Evolutionary conservation across 2,329 filamentous ascomycete genomes (phyloP).

Genomic region (Endoconidiophora polonica): DNA sequence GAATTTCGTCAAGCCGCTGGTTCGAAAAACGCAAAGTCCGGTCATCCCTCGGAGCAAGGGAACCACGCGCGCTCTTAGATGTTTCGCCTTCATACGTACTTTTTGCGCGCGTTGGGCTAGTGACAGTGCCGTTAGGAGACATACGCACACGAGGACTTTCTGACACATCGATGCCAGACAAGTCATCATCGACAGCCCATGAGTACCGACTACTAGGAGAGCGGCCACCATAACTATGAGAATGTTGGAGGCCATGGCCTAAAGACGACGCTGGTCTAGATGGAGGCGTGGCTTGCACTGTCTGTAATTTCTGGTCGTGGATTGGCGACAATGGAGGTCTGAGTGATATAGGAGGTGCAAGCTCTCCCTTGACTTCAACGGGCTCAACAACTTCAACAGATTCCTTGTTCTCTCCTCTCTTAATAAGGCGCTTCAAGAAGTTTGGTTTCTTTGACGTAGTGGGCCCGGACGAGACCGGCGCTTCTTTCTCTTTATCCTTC

Average conservation of each 20-base stretch:
- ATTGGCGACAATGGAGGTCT: conserved; percentile 1
- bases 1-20: conserved; percentile 22
- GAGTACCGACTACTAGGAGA: conserved; percentile 36
- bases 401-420: conserved; percentile 7
- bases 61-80: conserved; percentile 1
- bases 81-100: conserved; percentile 7
- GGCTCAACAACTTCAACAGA: not conserved
- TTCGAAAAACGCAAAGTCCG: conserved; percentile 9
- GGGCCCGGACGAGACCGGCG: not conserved
- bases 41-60: not conserved
- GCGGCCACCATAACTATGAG: conserved; percentile 8
- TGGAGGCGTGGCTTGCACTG: conserved; percentile 1
- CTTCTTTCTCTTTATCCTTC: conserved; percentile 4
- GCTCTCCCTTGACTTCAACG: not conserved
- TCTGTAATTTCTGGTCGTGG: conserved; percentile 4
- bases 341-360: not conserved
- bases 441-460: conserved; percentile 7
- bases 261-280: conserved; percentile 6
- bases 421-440: conserved; percentile 9
- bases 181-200: conserved; percentile 41
- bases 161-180: conserved; percentile 38
- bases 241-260: conserved; percentile 6
- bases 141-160: conserved; percentile 36
- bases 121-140: not conserved
- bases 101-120: conserved; percentile 2